Percentiles rank a stretch among this genome's conserved stretches.
Evolutionary conservation across 768 basidiomycete genomes (phyloP).

Genomic region (Pleurotus tuoliensis): DNA sequence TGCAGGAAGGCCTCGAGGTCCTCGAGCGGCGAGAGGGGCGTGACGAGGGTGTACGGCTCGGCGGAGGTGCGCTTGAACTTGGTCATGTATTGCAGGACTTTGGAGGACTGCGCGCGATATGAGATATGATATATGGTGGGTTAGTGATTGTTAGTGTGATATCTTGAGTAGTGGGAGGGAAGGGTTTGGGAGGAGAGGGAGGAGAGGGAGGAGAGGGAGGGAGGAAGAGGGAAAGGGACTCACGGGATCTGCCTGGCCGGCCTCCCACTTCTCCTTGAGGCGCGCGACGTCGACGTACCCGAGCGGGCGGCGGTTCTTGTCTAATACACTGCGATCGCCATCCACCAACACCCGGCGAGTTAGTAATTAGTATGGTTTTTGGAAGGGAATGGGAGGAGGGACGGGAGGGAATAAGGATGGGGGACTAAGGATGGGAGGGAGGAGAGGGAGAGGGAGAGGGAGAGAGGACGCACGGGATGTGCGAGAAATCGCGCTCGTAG

Average conservation of each 20-base stretch:
- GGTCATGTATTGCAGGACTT: constrained; percentile 65
- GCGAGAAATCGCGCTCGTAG: constrained; percentile 92
- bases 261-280: constrained; percentile 78
- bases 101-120: no score
- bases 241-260: constrained; percentile 67
- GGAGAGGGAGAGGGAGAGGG: background rate
- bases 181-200: no score
- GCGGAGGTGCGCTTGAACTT: constrained; percentile 65
- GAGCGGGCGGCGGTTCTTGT: constrained; percentile 65
- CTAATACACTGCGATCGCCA: constrained; percentile 50
- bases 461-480: constrained; percentile 65
- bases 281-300: constrained; percentile 80
- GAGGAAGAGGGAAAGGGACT: no score
- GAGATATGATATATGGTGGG: no score
- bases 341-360: background rate
- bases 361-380: background rate
- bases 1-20: constrained; percentile 81
- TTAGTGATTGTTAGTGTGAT: background rate
- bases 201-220: no score
- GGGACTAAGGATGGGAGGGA: no score
- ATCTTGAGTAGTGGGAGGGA: no score
- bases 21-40: constrained; percentile 71
- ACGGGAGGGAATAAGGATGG: no score
- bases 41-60: constrained; percentile 75
- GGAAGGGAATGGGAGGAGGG: no score